A percentile compares a stretch with the other conserved stretches of the same genome.
Evolutionary conservation across 148 eudicot genomes (phyloP).

Genomic region (Fagopyrum esculentum): DNA sequence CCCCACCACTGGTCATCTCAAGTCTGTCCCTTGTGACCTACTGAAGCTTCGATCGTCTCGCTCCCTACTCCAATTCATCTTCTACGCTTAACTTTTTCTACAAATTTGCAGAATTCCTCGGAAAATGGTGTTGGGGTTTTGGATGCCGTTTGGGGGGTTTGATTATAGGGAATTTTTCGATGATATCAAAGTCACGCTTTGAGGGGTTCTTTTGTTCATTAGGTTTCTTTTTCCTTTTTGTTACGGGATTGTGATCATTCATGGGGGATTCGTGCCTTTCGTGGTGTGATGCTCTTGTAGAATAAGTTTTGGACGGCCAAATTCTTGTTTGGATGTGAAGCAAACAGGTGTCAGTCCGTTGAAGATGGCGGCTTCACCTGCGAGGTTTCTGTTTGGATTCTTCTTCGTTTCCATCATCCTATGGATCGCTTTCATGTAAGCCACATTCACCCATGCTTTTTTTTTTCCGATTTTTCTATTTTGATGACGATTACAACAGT

Average conservation of each 20-base stretch:
- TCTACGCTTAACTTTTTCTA: not conserved
- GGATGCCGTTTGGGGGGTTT: constrained; percentile 2
- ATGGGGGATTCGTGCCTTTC: not conserved
- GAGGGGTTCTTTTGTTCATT: not conserved
- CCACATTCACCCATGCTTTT: not conserved
- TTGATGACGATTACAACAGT: not conserved
- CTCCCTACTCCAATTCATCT: not conserved
- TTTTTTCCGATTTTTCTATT: not conserved
- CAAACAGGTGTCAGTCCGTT: not conserved
- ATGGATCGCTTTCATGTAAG: constrained; percentile 78
- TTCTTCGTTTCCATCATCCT: constrained; percentile 55
- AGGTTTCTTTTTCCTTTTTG: not conserved
- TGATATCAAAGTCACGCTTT: not conserved
- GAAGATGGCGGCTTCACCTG: constrained; percentile 65
- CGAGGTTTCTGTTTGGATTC: constrained; percentile 69
- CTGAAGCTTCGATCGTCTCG: constrained; percentile 29
- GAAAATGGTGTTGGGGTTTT: constrained; percentile 8
- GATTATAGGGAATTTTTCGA: constrained; percentile 8
- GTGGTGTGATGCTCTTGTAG: not conserved
- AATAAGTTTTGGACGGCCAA: not conserved
- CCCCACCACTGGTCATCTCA: constrained; percentile 8
- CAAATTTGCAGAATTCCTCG: not conserved
- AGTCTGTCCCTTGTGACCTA: constrained; percentile 18
- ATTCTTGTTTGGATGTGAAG: constrained; percentile 9
- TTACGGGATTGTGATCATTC: not conserved